These are phyloP conservation scores for Elsinoe ampelina DNA, from an alignment of 2,329 filamentous ascomycete species.

Conservation along the genomic window DNA sequence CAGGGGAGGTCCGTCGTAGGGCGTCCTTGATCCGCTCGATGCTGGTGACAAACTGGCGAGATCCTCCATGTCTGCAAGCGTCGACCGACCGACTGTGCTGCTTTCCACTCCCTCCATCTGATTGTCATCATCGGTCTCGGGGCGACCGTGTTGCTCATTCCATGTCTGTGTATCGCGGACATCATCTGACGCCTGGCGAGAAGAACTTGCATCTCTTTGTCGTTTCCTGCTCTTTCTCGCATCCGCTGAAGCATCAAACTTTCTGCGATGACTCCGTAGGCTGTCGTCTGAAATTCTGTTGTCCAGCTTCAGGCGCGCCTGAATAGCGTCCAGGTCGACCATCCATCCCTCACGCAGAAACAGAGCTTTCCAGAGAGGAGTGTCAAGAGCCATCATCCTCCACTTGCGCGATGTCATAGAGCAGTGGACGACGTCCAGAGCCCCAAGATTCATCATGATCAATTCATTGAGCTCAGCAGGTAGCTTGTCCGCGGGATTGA, in stretches of 20 bases:
- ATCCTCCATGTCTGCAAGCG: slow-evolving; percentile 9
- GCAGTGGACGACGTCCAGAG: slow-evolving; percentile 67
- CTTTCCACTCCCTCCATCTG: slow-evolving; percentile 11
- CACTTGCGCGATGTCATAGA: slow-evolving; percentile 72
- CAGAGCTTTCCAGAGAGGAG: slow-evolving; percentile 74
- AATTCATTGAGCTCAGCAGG: slow-evolving; percentile 86
- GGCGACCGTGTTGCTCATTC: slow-evolving; percentile 39
- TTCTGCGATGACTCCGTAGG: slow-evolving; percentile 20
- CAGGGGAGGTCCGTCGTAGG: background rate
- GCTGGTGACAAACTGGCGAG: background rate
- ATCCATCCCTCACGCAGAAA: slow-evolving; percentile 80
- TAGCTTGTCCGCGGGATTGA: slow-evolving; percentile 79
- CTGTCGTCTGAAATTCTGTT: background rate
- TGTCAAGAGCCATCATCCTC: slow-evolving; percentile 72
- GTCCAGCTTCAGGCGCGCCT: slow-evolving; percentile 18
- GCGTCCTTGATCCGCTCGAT: background rate
- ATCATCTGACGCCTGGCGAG: background rate
- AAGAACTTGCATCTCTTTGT: slow-evolving; percentile 37
- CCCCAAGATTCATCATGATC: slow-evolving; percentile 77
- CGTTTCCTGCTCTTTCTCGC: slow-evolving; percentile 47
- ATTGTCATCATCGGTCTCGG: slow-evolving; percentile 35
- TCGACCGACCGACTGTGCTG: slow-evolving; percentile 2
- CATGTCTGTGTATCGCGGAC: slow-evolving; percentile 22
- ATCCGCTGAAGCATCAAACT: slow-evolving; percentile 39
- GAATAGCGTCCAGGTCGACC: slow-evolving; percentile 24